Percentiles rank a stretch among this genome's conserved stretches.
Evolutionary conservation across 1,284 basidiomycete genomes (phyloP).

Genomic region (Trichosporon coremiiforme): DNA sequence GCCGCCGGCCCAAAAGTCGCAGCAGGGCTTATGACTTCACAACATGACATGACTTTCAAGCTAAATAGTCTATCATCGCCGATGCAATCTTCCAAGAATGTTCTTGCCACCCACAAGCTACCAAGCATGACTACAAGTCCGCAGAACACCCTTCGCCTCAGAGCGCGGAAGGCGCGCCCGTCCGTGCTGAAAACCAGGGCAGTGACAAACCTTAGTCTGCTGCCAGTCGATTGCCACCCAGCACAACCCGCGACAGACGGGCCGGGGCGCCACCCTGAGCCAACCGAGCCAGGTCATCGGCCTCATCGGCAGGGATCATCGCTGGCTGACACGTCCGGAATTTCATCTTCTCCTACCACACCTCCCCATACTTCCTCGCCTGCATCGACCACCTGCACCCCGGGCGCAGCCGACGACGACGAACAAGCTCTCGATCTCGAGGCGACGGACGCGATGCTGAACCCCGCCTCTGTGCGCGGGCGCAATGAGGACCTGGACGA

Average conservation of each 20-base stretch:
- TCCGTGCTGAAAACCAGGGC: conserved; percentile 11
- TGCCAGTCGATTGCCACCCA: not conserved
- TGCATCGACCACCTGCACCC: not conserved
- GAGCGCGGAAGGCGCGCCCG: conserved; percentile 3
- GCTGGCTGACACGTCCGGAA: not conserved
- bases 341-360: not conserved
- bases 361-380: not conserved
- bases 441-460: conserved; percentile 26
- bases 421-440: not conserved
- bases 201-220: conserved; percentile 4
- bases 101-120: not conserved
- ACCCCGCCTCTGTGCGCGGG: conserved; percentile 31
- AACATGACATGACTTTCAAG: not conserved
- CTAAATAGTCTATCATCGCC: not conserved
- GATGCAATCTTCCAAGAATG: not conserved
- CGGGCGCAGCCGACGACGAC: not conserved
- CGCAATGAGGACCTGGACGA: conserved; percentile 48
- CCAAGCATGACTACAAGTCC: not conserved
- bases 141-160: not conserved
- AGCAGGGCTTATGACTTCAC: not conserved
- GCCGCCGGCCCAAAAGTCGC: not conserved
- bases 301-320: not conserved
- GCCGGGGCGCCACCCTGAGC: conserved; percentile 12
- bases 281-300: not conserved
- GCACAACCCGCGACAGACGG: not conserved